Evolutionary conservation across 306 rosid genomes (phyloP), one percentile per base, ranked within the genome.

Genomic region (Fragaria iinumae): DNA sequence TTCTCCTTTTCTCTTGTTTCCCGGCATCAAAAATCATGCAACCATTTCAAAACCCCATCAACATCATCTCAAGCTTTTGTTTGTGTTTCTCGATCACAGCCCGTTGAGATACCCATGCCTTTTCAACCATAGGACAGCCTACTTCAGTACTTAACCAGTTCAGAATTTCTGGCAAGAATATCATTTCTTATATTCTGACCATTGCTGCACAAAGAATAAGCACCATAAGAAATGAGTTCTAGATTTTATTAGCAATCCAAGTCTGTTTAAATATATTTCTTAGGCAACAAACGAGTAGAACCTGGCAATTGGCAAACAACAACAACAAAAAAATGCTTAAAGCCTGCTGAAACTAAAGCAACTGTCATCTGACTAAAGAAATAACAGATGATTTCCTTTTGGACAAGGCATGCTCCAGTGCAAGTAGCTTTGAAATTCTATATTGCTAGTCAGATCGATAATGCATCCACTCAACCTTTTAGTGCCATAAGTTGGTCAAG

Each of bases 371-470:
- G 67, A 41, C 20, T 11, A 20, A 34, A 32, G 14, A 65, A 36
- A 18, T 36, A 36, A n/a, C 32, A 67, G 18, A 39, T 21, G 20
- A 67, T 39, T 20, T 41, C 50, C 11, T 18, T 44, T 43, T 5
- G 20, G 72, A 43, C 25, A 21, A 68, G 36, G 72, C 72, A 68
- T 44, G 72, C 53, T 68, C 48, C 48, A 39, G 50, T 20, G 17
- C 13, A 65, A 34, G 69, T 18, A 38, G 50, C 18, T 32, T 67
- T 0, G 25, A 67, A 20, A 16, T 17, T 64, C 14, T 20, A 20
- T 67, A 66, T 18, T 18, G 17, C 29, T 69, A 43, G 57, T 69
- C 41, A 47, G 60, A 32, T 32, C 36, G 36, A 70, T 45, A 13
- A 45, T 48, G 5, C 6, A 38, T 8, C 14, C 71, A 17, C 50